These are phyloP conservation scores for Didymella keratinophila DNA, from an alignment of 2,329 filamentous ascomycete species.

Conservation along the genomic window DNA sequence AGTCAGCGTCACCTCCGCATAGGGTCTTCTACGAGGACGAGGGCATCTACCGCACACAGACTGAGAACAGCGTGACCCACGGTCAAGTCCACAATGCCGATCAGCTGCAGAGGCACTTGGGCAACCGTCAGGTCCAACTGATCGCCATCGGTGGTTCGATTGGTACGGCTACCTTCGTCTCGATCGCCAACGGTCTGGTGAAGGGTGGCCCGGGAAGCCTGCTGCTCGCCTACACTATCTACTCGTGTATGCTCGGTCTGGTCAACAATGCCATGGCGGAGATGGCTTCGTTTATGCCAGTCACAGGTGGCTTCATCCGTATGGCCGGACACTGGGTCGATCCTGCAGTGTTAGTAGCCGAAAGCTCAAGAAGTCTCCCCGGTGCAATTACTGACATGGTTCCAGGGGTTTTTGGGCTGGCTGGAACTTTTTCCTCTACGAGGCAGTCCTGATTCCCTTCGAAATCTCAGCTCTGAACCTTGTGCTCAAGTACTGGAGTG, in stretches of 20 bases:
- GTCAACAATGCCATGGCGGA: constrained; percentile 71
- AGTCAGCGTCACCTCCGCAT: background rate
- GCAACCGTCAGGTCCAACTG: constrained; percentile 44
- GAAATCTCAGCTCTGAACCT: constrained; percentile 55
- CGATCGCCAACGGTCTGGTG: constrained; percentile 41
- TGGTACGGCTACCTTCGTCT: constrained; percentile 61
- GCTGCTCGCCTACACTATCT: constrained; percentile 51
- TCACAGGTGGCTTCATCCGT: constrained; percentile 68
- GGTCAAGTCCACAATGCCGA: constrained; percentile 32
- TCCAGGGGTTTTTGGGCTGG: background rate
- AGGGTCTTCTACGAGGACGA: background rate
- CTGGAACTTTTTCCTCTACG: constrained; percentile 44
- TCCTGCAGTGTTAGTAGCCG: constrained; percentile 52
- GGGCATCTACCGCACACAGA: background rate
- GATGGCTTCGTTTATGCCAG: constrained; percentile 68
- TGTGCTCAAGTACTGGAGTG: constrained; percentile 50
- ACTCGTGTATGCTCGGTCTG: constrained; percentile 38
- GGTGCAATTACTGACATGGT: background rate
- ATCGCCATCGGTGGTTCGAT: constrained; percentile 46
- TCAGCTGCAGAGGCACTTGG: constrained; percentile 55
- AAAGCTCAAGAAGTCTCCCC: background rate
- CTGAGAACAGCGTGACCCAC: background rate
- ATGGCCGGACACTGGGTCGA: constrained; percentile 70
- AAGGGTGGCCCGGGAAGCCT: background rate
- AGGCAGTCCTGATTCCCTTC: constrained; percentile 57